phyloP scores from a whole-genome alignment of 2,329 filamentous ascomycete genomes.

The Clarireedia paspali region DNA sequence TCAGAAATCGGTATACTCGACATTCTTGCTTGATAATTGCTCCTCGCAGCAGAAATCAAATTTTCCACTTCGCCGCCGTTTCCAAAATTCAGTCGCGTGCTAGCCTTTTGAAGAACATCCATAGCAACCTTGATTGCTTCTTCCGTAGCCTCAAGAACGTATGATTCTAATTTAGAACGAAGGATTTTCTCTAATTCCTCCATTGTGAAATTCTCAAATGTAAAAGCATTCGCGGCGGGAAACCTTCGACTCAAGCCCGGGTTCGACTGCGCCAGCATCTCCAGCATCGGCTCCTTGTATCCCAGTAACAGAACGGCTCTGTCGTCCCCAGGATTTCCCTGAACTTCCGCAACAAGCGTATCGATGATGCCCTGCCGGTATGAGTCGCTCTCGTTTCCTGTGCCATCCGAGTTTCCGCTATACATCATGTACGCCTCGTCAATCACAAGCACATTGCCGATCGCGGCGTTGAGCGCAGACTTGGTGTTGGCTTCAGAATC shows the following conservation, averaged over 20 bases:
- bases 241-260: constrained; percentile 61
- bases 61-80: constrained; percentile 69
- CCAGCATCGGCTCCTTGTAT: constrained; percentile 58
- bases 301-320: constrained; percentile 61
- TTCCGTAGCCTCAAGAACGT: constrained; percentile 37
- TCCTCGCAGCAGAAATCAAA: constrained; percentile 43
- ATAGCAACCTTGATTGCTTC: constrained; percentile 42
- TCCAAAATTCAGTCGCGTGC: constrained; percentile 57
- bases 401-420: constrained; percentile 15
- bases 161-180: constrained; percentile 39
- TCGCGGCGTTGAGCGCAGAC: constrained; percentile 54
- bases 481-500: constrained; percentile 64
- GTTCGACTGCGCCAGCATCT: constrained; percentile 47
- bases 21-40: constrained; percentile 36
- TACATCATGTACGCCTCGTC: constrained; percentile 51
- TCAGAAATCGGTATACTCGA: constrained; percentile 19
- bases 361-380: constrained; percentile 62
- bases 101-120: constrained; percentile 50
- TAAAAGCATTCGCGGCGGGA: constrained; percentile 52
- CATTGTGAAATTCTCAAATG: constrained; percentile 59
- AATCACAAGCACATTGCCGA: constrained; percentile 45
- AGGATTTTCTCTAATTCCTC: constrained; percentile 46
- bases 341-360: constrained; percentile 64
- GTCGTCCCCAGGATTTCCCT: constrained; percentile 61
- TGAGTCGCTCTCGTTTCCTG: constrained; percentile 40